Percentiles rank a stretch among this genome's conserved stretches.
Evolutionary conservation across 1,139 yeast genomes (phyloP).

Genomic region (Pichia sp.): DNA sequence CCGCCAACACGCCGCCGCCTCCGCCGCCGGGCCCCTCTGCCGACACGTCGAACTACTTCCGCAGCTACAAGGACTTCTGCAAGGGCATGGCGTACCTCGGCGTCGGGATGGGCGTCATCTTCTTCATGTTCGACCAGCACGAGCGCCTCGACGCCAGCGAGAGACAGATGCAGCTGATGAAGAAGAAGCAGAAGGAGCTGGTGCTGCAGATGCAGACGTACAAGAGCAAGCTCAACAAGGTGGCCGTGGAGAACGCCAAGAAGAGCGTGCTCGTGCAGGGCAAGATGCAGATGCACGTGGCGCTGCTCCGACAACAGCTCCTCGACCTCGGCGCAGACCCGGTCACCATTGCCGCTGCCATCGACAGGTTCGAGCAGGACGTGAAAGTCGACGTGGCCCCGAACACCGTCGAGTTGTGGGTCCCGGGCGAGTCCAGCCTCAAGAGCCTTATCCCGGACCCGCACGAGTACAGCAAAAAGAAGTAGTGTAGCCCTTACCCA

Average conservation of each 20-base stretch:
- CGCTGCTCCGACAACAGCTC: slow-evolving; percentile 56
- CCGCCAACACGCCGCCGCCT: neutral
- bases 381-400: slow-evolving; percentile 54
- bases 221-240: slow-evolving; percentile 29
- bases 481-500: neutral
- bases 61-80: slow-evolving; percentile 13
- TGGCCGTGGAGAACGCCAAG: slow-evolving; percentile 46
- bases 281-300: slow-evolving; percentile 59
- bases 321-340: slow-evolving; percentile 52
- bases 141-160: slow-evolving; percentile 25
- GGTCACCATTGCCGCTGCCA: slow-evolving; percentile 45
- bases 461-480: slow-evolving; percentile 43
- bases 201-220: slow-evolving; percentile 27
- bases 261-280: slow-evolving; percentile 42
- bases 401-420: slow-evolving; percentile 54
- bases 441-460: slow-evolving; percentile 52
- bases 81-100: slow-evolving; percentile 17
- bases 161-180: slow-evolving; percentile 21
- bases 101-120: slow-evolving; percentile 13
- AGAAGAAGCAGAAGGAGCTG: slow-evolving; percentile 28
- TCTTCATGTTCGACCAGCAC: slow-evolving; percentile 19
- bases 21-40: neutral
- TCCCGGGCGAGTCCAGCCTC: slow-evolving; percentile 47
- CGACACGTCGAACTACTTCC: slow-evolving; percentile 9
- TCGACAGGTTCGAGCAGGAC: slow-evolving; percentile 49